A percentile compares a stretch with the other conserved stretches of the same genome.
Conservation (phyloP, 2,329 filamentous ascomycete species). For the Teratosphaeriaceae sp. region DNA sequence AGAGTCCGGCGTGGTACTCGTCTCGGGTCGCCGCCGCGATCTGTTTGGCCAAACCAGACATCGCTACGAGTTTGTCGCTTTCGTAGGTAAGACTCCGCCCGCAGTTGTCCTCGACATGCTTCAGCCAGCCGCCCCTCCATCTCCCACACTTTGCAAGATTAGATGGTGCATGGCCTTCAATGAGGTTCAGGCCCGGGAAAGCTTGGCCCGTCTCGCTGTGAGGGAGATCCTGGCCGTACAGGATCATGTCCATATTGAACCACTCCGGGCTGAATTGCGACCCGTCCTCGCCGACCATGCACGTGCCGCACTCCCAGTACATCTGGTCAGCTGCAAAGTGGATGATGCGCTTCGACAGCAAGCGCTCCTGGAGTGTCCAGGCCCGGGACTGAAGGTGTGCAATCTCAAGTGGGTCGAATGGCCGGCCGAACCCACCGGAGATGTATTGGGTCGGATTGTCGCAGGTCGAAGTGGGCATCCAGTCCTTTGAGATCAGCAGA, state of each 20-base stretch:
- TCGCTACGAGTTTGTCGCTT: constrained; percentile 1
- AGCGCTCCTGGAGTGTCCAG: background rate
- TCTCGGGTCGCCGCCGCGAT: background rate
- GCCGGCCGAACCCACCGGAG: background rate
- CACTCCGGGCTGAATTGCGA: background rate
- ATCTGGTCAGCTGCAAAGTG: background rate
- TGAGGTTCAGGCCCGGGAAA: background rate
- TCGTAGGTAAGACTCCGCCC: background rate
- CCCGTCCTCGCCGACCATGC: background rate
- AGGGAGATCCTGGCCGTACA: background rate
- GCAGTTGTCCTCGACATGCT: background rate
- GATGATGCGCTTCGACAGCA: background rate
- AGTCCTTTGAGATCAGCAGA: background rate
- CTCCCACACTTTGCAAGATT: background rate
- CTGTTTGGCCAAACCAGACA: background rate
- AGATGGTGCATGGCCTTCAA: background rate
- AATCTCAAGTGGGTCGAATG: background rate
- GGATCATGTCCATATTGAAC: background rate
- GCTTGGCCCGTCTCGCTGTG: background rate
- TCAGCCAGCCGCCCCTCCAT: background rate
- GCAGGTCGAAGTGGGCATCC: background rate
- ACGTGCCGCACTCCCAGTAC: background rate
- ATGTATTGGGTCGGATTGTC: background rate
- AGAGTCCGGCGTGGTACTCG: background rate
- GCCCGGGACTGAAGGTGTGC: background rate